Conservation (phyloP, 805 yeast genomes). For the Candida morakotiae region DNA sequence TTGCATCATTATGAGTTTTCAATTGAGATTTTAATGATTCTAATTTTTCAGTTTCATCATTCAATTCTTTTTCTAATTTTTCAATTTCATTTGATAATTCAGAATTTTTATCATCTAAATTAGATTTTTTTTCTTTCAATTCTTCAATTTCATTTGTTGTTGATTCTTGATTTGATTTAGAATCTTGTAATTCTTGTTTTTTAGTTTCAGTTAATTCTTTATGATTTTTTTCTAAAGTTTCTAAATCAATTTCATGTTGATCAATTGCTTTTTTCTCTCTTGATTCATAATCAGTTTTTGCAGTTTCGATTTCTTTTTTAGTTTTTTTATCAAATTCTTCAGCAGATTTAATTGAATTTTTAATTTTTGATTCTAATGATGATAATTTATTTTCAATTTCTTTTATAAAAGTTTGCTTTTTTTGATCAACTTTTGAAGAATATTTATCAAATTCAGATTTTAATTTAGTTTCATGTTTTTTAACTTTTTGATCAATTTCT, state of each 20-base stretch:
- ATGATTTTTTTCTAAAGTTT: constrained; percentile 37
- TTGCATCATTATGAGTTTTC: constrained; percentile 23
- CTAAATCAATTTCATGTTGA: constrained; percentile 43
- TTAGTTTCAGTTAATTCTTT: constrained; percentile 43
- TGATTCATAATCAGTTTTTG: constrained; percentile 39
- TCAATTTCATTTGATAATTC: constrained; percentile 37
- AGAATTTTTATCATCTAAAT: constrained; percentile 34
- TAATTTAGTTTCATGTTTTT: constrained; percentile 32
- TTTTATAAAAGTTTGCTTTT: constrained; percentile 33
- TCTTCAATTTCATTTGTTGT: constrained; percentile 43
- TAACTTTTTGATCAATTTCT: constrained; percentile 32
- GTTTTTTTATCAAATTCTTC: constrained; percentile 39
- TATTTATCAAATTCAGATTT: constrained; percentile 33
- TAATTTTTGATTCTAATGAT: constrained; percentile 9
- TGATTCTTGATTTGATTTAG: constrained; percentile 37
- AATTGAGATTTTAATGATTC: constrained; percentile 30
- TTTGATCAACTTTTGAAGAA: constrained; percentile 33
- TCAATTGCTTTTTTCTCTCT: constrained; percentile 46
- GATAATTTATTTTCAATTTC: constrained; percentile 36
- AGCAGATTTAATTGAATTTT: constrained; percentile 23
- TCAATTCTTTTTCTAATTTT: constrained; percentile 39
- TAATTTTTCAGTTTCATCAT: constrained; percentile 32
- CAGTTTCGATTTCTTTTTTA: constrained; percentile 40
- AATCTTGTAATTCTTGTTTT: constrained; percentile 38
- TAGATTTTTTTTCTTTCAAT: constrained; percentile 39